phyloP scores from a whole-genome alignment of 495 filamentous ascomycete genomes.

The Pseudomonodictys pantanalensis region DNA sequence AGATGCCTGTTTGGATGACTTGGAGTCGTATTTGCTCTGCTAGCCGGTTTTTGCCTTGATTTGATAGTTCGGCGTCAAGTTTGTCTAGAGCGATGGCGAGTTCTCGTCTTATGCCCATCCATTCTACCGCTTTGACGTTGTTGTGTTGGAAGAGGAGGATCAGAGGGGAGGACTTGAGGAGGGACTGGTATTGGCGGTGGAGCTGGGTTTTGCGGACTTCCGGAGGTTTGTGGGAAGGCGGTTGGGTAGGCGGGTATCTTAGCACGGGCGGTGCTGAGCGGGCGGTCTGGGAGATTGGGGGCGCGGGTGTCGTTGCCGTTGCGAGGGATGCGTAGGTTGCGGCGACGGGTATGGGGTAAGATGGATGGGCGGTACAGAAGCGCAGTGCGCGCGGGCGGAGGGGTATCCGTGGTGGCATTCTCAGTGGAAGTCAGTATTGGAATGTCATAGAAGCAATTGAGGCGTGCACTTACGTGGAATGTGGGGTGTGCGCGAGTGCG shows the following conservation, averaged over 20 bases:
- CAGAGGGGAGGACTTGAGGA: constrained; percentile 82
- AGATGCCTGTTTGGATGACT: constrained; percentile 83
- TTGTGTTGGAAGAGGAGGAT: constrained; percentile 96
- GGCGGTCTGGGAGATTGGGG: constrained; percentile 52
- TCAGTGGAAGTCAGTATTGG: constrained; percentile 4
- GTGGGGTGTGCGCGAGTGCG: background rate
- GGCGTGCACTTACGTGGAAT: constrained; percentile 11
- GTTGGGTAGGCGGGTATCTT: constrained; percentile 67
- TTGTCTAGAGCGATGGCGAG: constrained; percentile 64
- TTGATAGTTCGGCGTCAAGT: constrained; percentile 55
- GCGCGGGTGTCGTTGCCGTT: constrained; percentile 50
- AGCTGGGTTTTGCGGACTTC: constrained; percentile 93
- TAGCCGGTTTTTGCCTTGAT: constrained; percentile 44
- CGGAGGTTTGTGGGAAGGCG: constrained; percentile 80
- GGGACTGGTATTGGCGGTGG: constrained; percentile 86
- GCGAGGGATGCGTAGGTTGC: constrained; percentile 43
- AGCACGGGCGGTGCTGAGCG: constrained; percentile 53
- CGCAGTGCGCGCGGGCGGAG: constrained; percentile 23
- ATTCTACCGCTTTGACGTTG: constrained; percentile 85
- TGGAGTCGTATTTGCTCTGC: constrained; percentile 67
- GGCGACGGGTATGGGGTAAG: constrained; percentile 44
- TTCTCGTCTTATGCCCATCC: constrained; percentile 82
- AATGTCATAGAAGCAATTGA: background rate
- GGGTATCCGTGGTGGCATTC: constrained; percentile 51
- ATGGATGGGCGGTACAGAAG: constrained; percentile 5